Evolutionary conservation across 2,329 filamentous ascomycete species (phyloP).

Genomic region (Celoporthe dispersa): DNA sequence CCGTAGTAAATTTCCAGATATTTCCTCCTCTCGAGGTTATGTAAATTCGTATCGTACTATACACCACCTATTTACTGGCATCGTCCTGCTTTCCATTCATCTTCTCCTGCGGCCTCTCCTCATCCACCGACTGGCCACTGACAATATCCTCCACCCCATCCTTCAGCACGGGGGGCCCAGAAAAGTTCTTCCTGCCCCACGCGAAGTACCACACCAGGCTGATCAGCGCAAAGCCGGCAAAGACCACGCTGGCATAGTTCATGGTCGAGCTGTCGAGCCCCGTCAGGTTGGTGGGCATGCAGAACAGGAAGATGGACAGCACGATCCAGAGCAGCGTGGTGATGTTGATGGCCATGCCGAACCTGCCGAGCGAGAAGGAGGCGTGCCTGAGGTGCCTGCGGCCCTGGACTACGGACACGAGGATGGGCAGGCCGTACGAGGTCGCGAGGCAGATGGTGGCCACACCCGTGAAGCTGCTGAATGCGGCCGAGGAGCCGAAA

Average conservation of each 20-base stretch:
- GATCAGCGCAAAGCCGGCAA: constrained; percentile 64
- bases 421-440: constrained; percentile 76
- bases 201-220: constrained; percentile 67
- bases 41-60: neutral
- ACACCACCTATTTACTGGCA: neutral
- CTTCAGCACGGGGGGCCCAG: constrained; percentile 53
- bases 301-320: constrained; percentile 73
- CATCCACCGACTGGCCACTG: constrained; percentile 12
- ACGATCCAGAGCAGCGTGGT: constrained; percentile 72
- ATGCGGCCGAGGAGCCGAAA: constrained; percentile 76
- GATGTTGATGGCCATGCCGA: constrained; percentile 71
- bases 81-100: neutral
- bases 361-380: constrained; percentile 69
- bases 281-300: constrained; percentile 69
- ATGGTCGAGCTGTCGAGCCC: constrained; percentile 57
- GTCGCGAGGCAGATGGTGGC: constrained; percentile 78
- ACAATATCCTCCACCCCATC: constrained; percentile 3
- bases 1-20: neutral
- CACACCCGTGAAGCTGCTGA: constrained; percentile 79
- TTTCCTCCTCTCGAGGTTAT: neutral
- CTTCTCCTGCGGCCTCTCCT: constrained; percentile 7
- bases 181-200: constrained; percentile 67
- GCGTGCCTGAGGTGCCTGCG: constrained; percentile 69
- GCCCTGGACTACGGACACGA: constrained; percentile 70
- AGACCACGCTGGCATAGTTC: constrained; percentile 72